Base-by-base conservation (phyloP, 1,139 yeast species). In the Sugiyamaella xylanicola region DNA sequence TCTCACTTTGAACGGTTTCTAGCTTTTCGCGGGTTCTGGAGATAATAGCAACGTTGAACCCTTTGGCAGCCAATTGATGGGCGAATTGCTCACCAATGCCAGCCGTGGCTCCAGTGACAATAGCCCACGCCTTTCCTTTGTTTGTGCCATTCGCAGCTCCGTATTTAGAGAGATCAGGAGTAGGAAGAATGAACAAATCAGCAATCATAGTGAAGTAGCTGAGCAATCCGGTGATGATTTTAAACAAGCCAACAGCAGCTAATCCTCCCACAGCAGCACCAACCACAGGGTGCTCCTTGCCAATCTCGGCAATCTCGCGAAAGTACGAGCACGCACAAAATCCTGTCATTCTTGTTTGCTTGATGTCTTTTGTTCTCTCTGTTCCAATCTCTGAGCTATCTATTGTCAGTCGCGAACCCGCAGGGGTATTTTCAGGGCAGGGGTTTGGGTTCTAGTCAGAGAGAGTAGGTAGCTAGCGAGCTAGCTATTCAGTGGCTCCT, bases 61-160 rank as follows among this genome's bases (percentile, higher is more conserved):
- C 97, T 63, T 81, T 84, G 56, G 80, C 73, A 17, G 99, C 99
- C 73, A 93, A 79, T 74, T 93, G 98, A 35, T 75, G 69, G 1
- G 97, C 86, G 68, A 82, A 93, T 70, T 93, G 97, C 68, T 91
- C 90, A 58, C 99, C 99, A 67, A 93, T 87, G 42, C 99, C 99
- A 71, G 93, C 99, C 50, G 97, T 89, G 4, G 98, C 95, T 58
- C 99, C 99, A 4, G 99, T 93, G 22, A 93, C 81, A 35, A 93
- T 87, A 5, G 97, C 97, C 96, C 96, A 90, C 55, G 79, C 75
- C 64, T 59, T 66, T 55, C 57, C 58, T 15, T 7, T 45, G 25
- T 39, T 25, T 5, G 29, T 5, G 8, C 29, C 29, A 17, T 47
- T 25, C n/a, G 49, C 54, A 43, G 86, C 81, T n/a, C 97, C 97